Evolutionary conservation across 345 rosid species (phyloP).

Genomic region (Noccaea caerulescens): DNA sequence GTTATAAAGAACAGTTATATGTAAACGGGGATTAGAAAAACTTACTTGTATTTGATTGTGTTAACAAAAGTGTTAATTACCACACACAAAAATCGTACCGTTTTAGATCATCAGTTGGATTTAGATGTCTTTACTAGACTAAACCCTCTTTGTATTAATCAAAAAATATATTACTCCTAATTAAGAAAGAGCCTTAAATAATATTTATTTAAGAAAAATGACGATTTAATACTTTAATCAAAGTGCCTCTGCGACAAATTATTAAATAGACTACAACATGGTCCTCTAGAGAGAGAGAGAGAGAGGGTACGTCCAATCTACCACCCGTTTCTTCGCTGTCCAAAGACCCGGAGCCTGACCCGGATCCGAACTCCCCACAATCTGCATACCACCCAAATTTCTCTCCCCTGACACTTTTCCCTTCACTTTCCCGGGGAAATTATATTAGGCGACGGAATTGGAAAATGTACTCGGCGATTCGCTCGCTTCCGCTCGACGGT

Average conservation of each 20-base stretch:
- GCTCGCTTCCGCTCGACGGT: constrained; percentile 70
- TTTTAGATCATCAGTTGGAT: too few relatives aligned
- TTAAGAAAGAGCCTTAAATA: background rate
- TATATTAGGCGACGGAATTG: constrained; percentile 12
- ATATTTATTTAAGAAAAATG: background rate
- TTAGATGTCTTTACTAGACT: too few relatives aligned
- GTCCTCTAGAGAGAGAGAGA: constrained; percentile 7
- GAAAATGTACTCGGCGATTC: constrained; percentile 76
- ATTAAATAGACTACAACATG: background rate
- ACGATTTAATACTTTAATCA: background rate
- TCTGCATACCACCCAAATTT: constrained; percentile 31
- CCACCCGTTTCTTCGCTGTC: constrained; percentile 48
- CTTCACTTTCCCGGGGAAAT: constrained; percentile 48
- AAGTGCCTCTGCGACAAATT: background rate
- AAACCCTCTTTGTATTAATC: too few relatives aligned
- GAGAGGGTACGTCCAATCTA: constrained; percentile 40
- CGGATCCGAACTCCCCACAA: constrained; percentile 37
- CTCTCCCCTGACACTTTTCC: constrained; percentile 9
- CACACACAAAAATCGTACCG: too few relatives aligned
- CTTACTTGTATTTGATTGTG: too few relatives aligned
- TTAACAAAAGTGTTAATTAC: too few relatives aligned
- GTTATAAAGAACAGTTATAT: too few relatives aligned
- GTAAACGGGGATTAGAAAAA: too few relatives aligned
- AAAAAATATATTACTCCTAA: too few relatives aligned
- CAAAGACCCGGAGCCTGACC: constrained; percentile 27